Conservation (phyloP, 2,329 filamentous ascomycete species). For the Exophiala lecanii-corni region DNA sequence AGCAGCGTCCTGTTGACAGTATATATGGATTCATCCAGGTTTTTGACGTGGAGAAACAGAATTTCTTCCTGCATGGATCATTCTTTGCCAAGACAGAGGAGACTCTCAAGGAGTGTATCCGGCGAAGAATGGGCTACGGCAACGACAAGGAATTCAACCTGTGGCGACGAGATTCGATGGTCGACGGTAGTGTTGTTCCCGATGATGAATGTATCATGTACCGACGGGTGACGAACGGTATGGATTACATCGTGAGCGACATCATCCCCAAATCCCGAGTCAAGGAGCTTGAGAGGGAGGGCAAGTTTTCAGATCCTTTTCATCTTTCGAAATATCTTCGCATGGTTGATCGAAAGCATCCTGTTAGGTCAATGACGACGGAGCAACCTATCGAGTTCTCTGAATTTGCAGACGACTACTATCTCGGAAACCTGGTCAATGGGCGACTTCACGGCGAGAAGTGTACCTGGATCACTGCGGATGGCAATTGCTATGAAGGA, state of each 20-base stretch:
- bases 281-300: conserved; percentile 29
- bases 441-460: conserved; percentile 52
- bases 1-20: conserved; percentile 24
- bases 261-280: conserved; percentile 33
- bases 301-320: conserved; percentile 24
- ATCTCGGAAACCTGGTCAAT: conserved; percentile 49
- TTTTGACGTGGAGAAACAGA: conserved; percentile 48
- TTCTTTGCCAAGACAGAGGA: conserved; percentile 40
- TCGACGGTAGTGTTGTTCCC: conserved; percentile 33
- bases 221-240: conserved; percentile 33
- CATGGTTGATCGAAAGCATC: conserved; percentile 23
- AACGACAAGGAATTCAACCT: conserved; percentile 39
- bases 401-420: conserved; percentile 51
- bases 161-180: conserved; percentile 37
- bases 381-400: conserved; percentile 40
- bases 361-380: conserved; percentile 19
- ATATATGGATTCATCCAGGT: conserved; percentile 48
- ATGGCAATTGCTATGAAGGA: conserved; percentile 54
- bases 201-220: conserved; percentile 22
- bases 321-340: conserved; percentile 14
- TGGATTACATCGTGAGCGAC: conserved; percentile 40
- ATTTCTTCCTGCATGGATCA: conserved; percentile 36
- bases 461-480: conserved; percentile 46
- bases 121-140: conserved; percentile 36
- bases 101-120: conserved; percentile 38